Evolutionary conservation across 1,284 basidiomycete species (phyloP).

Genomic region (Fistulinella cinereoalba): DNA sequence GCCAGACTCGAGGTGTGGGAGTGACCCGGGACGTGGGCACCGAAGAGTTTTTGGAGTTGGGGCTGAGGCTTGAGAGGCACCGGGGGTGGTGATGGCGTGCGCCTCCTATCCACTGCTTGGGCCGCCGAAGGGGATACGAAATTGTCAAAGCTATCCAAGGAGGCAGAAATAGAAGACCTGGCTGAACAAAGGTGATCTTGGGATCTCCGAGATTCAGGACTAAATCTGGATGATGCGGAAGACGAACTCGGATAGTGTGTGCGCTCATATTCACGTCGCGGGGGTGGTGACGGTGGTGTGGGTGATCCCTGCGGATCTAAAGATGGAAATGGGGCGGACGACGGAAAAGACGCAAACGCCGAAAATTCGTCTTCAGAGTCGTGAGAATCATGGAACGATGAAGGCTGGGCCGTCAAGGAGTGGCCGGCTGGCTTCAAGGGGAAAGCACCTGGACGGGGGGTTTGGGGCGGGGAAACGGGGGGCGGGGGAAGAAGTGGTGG

Average conservation of each 20-base stretch:
- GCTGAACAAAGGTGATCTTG: conserved; percentile 21
- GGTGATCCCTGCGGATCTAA: conserved; percentile 10
- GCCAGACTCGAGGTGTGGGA: conserved; percentile 20
- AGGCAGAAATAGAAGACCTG: conserved; percentile 15
- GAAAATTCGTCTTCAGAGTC: conserved; percentile 32
- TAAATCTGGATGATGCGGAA: conserved; percentile 29
- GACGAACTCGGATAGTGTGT: conserved; percentile 27
- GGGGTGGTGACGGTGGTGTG: conserved; percentile 29
- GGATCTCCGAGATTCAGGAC: conserved; percentile 28
- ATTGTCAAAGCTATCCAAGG: conserved; percentile 48
- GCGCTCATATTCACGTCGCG: conserved; percentile 26
- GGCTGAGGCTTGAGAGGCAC: conserved; percentile 39
- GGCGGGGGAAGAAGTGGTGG: conserved; percentile 33
- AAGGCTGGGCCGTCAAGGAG: conserved; percentile 1
- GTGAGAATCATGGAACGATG: conserved; percentile 5
- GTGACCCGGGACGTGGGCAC: conserved; percentile 11
- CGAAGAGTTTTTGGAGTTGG: conserved; percentile 4
- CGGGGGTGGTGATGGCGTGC: conserved; percentile 42
- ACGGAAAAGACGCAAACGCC: conserved; percentile 26
- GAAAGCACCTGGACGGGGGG: conserved; percentile 22
- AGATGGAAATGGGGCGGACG: conserved; percentile 9
- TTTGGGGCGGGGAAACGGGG: conserved; percentile 29
- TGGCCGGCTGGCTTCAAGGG: neutral
- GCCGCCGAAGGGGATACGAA: conserved; percentile 37
- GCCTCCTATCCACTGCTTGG: conserved; percentile 14